Base-by-base conservation (phyloP, 2,329 filamentous ascomycete genomes). In the Aspergillus proliferans region DNA sequence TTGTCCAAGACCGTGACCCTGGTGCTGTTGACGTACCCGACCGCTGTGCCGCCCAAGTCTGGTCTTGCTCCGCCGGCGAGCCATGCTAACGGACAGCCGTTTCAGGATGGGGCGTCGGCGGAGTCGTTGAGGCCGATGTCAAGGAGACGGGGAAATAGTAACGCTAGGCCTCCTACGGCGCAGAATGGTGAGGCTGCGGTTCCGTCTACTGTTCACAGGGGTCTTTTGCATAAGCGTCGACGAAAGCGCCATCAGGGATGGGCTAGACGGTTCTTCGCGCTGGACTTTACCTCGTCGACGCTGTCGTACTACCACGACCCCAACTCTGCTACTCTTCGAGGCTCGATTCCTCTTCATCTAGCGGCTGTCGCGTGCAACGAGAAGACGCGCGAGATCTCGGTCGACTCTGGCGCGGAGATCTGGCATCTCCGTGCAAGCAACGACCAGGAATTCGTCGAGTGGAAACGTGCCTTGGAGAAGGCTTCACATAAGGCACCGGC, bases 301-400 rank as follows among this genome's bases (percentile, higher is more conserved):
- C 75, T 98, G 28, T 97, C 93, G 0, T 98, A 98, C 73, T 98
- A 96, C 66, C 88, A 94, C 65, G 93, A 92, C 67, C 86, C 89
- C 42, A 92, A 94, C 64, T 95, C 92, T 4, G 94, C 92, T 5
- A 90, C 92, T 1, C 76, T 98, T 40, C 83, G 93, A 51, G 93
- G 93, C 15, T 90, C 93, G 6, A 93, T 98, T 46, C 93, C 93
- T 0, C 77, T 98, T 7, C 93, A 89, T 22, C 74, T 98, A 46
- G 93, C 93, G 14, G 93, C 89, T 4, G 87, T 98, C 51, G 88
- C 91, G 3, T 89, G 89, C 6, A 91, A 95, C 64, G 88, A 93
- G 66, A 83, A 87, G 61, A 83, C 87, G 34, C 82, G 90, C 55
- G 92, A 97, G 68, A 95, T 98, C 47, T 95, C 87, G 39, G 93